phyloP scores from a whole-genome alignment of 805 yeast species.

The Candida quercuum region DNA sequence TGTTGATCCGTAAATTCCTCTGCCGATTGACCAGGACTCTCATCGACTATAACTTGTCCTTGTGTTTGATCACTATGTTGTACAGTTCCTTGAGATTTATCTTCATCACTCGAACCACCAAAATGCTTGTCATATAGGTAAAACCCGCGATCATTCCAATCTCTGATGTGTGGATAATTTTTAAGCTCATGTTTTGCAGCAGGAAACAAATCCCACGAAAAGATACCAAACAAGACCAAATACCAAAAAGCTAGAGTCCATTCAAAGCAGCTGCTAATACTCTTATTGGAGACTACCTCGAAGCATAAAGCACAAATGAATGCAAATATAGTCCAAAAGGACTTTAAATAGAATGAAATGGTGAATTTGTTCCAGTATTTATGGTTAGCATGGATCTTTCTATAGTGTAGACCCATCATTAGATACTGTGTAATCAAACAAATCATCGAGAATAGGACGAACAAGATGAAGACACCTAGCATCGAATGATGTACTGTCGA shows the following conservation, averaged over 20 bases:
- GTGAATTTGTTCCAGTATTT: slow-evolving; percentile 37
- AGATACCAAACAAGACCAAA: slow-evolving; percentile 57
- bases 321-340: slow-evolving; percentile 63
- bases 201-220: slow-evolving; percentile 67
- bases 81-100: neutral
- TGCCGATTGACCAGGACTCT: neutral
- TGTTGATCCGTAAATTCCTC: slow-evolving; percentile 20
- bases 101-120: slow-evolving; percentile 8
- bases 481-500: slow-evolving; percentile 55
- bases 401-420: slow-evolving; percentile 41
- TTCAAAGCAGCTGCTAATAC: slow-evolving; percentile 47
- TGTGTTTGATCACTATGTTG: neutral
- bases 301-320: slow-evolving; percentile 65
- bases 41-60: slow-evolving; percentile 1
- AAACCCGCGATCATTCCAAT: slow-evolving; percentile 20
- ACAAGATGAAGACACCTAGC: slow-evolving; percentile 69
- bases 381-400: slow-evolving; percentile 27
- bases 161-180: slow-evolving; percentile 18
- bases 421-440: slow-evolving; percentile 40
- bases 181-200: slow-evolving; percentile 37
- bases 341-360: slow-evolving; percentile 48
- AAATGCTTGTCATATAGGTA: slow-evolving; percentile 19
- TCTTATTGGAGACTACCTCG: slow-evolving; percentile 36
- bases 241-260: slow-evolving; percentile 88
- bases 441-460: slow-evolving; percentile 49